Conservation (phyloP, 495 filamentous ascomycete genomes). For the Xylaria venustula region DNA sequence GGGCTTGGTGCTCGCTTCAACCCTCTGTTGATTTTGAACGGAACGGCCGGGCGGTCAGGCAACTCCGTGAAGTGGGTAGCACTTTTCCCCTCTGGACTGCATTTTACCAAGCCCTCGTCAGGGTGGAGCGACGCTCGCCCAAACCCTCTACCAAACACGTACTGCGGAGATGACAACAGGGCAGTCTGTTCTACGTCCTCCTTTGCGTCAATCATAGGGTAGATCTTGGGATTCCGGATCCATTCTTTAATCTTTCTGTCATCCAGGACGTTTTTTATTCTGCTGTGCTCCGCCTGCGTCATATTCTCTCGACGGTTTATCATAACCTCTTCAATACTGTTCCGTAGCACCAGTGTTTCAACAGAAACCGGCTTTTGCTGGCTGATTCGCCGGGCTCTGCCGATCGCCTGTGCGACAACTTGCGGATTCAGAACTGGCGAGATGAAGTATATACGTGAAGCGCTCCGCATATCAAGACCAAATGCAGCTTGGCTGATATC, state of each 20-base stretch:
- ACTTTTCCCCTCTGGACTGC: slow-evolving; percentile 20
- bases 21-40: slow-evolving; percentile 4
- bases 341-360: slow-evolving; percentile 79
- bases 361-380: slow-evolving; percentile 79
- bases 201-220: slow-evolving; percentile 54
- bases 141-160: slow-evolving; percentile 57
- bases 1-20: slow-evolving; percentile 17
- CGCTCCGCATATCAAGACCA: slow-evolving; percentile 78
- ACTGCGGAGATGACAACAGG: slow-evolving; percentile 49
- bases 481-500: slow-evolving; percentile 84
- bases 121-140: slow-evolving; percentile 31
- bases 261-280: slow-evolving; percentile 69
- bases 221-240: slow-evolving; percentile 68
- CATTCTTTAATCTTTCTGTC: slow-evolving; percentile 75
- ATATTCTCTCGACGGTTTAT: slow-evolving; percentile 70
- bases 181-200: slow-evolving; percentile 56
- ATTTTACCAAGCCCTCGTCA: slow-evolving; percentile 34
- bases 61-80: background rate
- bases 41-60: background rate
- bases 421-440: slow-evolving; percentile 85
- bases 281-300: slow-evolving; percentile 69
- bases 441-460: slow-evolving; percentile 86
- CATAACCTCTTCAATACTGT: slow-evolving; percentile 85
- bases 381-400: slow-evolving; percentile 84
- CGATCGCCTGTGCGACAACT: slow-evolving; percentile 88